phyloP scores from a whole-genome alignment of 1,139 yeast species.

The Meyerozyma guilliermondii region DNA sequence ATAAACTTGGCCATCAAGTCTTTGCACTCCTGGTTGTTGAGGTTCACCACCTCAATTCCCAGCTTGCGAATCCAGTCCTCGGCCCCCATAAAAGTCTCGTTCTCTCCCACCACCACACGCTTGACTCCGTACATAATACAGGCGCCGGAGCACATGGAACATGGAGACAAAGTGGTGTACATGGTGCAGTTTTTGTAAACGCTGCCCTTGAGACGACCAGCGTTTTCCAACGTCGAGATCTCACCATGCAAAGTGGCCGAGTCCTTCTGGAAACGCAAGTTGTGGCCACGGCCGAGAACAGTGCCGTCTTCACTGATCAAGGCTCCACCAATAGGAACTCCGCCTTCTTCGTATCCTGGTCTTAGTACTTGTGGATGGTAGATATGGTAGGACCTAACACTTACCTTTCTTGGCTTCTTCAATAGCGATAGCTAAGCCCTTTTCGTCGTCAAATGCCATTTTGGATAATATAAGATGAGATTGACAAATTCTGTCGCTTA shows the following conservation, averaged over 20 bases:
- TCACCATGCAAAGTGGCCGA: constrained; percentile 89
- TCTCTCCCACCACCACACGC: constrained; percentile 86
- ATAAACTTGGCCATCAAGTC: constrained; percentile 74
- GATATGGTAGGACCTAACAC: constrained; percentile 16
- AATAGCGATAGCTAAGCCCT: constrained; percentile 64
- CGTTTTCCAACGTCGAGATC: constrained; percentile 80
- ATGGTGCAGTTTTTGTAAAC: constrained; percentile 68
- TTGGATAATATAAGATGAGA: no score
- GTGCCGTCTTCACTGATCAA: constrained; percentile 71
- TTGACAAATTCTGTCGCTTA: no score
- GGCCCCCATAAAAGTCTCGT: constrained; percentile 69
- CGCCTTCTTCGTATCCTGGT: constrained; percentile 73
- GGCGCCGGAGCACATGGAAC: constrained; percentile 94
- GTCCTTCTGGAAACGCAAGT: constrained; percentile 75
- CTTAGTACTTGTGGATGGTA: neutral
- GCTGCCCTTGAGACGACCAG: constrained; percentile 74
- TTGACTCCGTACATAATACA: constrained; percentile 81
- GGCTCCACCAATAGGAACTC: constrained; percentile 85
- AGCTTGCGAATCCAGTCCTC: constrained; percentile 63
- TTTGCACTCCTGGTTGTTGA: constrained; percentile 64
- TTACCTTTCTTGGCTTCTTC: constrained; percentile 65
- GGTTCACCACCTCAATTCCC: constrained; percentile 72
- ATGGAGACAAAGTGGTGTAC: constrained; percentile 90
- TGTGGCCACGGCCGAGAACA: constrained; percentile 82
- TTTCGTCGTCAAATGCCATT: constrained; percentile 55